Evolutionary conservation across 2,329 filamentous ascomycete genomes (phyloP).

Genomic region (Penicillium sp.): DNA sequence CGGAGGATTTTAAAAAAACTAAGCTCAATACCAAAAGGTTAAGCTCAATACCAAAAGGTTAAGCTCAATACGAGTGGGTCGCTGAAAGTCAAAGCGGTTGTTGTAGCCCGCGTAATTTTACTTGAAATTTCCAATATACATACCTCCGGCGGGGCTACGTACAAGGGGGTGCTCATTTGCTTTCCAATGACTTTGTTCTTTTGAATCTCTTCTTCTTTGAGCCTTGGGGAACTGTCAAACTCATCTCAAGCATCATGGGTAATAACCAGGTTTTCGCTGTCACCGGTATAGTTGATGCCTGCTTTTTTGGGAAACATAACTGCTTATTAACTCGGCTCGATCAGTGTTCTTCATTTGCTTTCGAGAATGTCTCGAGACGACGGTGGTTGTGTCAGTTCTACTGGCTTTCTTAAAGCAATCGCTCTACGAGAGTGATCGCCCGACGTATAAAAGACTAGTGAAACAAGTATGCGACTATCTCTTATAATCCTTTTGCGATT

Average conservation of each 20-base stretch:
- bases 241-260: conserved; percentile 12
- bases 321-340: not conserved
- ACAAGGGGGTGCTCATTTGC: not conserved
- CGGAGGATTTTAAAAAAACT: not conserved
- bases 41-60: too few relatives aligned
- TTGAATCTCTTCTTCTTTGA: not conserved
- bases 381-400: conserved; percentile 82
- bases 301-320: not conserved
- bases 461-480: conserved; percentile 46
- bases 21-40: too few relatives aligned
- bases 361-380: conserved; percentile 78
- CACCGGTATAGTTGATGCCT: conserved; percentile 11
- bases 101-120: not conserved
- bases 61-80: not conserved
- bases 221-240: not conserved
- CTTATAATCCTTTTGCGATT: not conserved
- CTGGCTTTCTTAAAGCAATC: conserved; percentile 82
- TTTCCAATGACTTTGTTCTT: not conserved
- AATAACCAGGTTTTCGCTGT: conserved; percentile 23
- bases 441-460: conserved; percentile 65
- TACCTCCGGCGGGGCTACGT: not conserved
- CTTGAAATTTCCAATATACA: not conserved
- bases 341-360: conserved; percentile 49
- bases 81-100: not conserved
- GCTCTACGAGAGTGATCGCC: conserved; percentile 61